A percentile compares a stretch with the other conserved stretches of the same genome.
These are phyloP conservation scores for Dactylorhiza incarnata DNA, from an alignment of 106 monocot genomes.

Conservation along the genomic window DNA sequence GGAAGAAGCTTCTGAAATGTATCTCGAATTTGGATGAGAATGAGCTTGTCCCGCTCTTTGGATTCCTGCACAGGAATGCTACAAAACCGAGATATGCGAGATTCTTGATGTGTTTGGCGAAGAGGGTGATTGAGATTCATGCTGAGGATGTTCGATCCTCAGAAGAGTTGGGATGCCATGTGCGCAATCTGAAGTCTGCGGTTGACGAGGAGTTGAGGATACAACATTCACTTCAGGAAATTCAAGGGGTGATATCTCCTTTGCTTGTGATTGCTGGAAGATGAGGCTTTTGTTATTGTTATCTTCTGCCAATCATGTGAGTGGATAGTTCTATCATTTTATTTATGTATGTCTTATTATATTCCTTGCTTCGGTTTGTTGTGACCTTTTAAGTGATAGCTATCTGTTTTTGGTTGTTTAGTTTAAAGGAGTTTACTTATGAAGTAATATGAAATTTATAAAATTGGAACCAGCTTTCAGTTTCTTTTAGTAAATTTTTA, in stretches of 20 bases:
- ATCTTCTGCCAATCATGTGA: background rate
- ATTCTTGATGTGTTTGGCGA: constrained; percentile 72
- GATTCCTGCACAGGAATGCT: constrained; percentile 56
- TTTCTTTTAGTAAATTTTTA: background rate
- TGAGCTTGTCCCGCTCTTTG: constrained; percentile 57
- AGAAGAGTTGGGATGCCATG: constrained; percentile 31
- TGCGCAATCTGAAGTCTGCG: constrained; percentile 63
- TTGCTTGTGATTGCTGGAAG: constrained; percentile 68
- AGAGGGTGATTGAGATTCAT: constrained; percentile 68
- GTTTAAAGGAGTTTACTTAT: too few relatives aligned
- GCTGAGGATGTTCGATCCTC: constrained; percentile 49
- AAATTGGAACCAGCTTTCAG: background rate
- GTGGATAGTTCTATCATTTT: too few relatives aligned
- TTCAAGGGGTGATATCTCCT: constrained; percentile 94
- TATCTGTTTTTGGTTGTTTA: too few relatives aligned
- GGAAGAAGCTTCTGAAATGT: constrained; percentile 73
- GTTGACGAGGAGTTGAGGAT: constrained; percentile 66
- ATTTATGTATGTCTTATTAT: background rate
- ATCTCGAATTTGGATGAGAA: constrained; percentile 57
- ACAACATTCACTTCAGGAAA: constrained; percentile 68
- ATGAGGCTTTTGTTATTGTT: constrained; percentile 22
- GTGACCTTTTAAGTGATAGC: background rate
- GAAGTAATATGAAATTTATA: too few relatives aligned
- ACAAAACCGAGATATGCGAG: constrained; percentile 71
- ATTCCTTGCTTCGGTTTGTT: background rate